phyloP scores from a whole-genome alignment of 345 rosid species.

The Odontarrhena argentea region DNA sequence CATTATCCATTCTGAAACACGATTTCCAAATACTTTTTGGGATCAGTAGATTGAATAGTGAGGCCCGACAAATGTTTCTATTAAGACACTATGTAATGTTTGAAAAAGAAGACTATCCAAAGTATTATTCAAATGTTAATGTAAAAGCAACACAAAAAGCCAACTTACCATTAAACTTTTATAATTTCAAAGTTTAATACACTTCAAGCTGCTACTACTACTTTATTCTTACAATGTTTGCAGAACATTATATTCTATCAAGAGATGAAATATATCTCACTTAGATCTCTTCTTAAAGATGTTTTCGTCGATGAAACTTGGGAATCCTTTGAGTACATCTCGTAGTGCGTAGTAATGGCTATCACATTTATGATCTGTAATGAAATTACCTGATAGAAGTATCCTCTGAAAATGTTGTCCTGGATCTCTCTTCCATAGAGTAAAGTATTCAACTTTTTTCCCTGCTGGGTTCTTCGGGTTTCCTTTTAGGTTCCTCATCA shows the following conservation, averaged over 20 bases:
- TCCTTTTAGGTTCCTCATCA: conserved; percentile 60
- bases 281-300: conserved; percentile 43
- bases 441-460: conserved; percentile 53
- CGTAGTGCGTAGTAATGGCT: conserved; percentile 82
- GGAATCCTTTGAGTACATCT: conserved; percentile 85
- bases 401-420: conserved; percentile 89
- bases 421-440: conserved; percentile 79
- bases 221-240: conserved; percentile 26
- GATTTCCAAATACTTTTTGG: neutral
- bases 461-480: conserved; percentile 30
- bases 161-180: neutral
- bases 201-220: neutral
- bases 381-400: conserved; percentile 75
- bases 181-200: neutral
- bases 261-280: conserved; percentile 26
- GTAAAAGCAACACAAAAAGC: neutral
- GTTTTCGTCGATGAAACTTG: conserved; percentile 48
- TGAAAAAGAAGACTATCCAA: neutral
- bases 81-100: conserved; percentile 6
- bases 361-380: conserved; percentile 88
- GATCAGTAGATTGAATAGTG: conserved; percentile 6
- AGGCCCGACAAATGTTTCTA: neutral
- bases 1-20: no score
- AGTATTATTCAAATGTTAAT: neutral
- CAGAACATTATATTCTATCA: conserved; percentile 12